These are phyloP conservation scores for Penicillium odoratum DNA, from an alignment of 495 filamentous ascomycete species.

Conservation along the genomic window DNA sequence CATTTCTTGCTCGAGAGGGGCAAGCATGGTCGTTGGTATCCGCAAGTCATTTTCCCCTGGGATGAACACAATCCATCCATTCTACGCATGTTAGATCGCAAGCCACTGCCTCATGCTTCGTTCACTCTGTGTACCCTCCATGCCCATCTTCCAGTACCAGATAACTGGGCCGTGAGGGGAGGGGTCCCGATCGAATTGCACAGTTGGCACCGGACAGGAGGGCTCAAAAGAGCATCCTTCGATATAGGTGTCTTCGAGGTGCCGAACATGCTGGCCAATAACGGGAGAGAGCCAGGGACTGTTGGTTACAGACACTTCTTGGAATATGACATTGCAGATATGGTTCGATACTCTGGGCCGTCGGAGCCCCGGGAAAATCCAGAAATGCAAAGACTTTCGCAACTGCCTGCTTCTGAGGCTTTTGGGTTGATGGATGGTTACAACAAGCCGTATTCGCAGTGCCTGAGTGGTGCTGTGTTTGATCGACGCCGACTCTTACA, in stretches of 20 bases:
- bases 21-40: constrained; percentile 56
- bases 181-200: constrained; percentile 29
- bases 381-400: constrained; percentile 33
- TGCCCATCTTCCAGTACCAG: constrained; percentile 44
- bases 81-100: constrained; percentile 62
- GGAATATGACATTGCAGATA: constrained; percentile 66
- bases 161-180: constrained; percentile 36
- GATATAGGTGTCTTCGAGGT: constrained; percentile 58
- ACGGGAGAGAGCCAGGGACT: constrained; percentile 68
- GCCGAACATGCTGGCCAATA: constrained; percentile 75
- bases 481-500: constrained; percentile 37
- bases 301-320: constrained; percentile 74
- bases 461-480: constrained; percentile 33
- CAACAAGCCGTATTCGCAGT: constrained; percentile 34
- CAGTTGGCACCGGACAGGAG: constrained; percentile 28
- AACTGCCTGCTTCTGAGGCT: constrained; percentile 31
- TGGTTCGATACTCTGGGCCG: constrained; percentile 42
- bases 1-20: constrained; percentile 61
- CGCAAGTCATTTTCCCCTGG: constrained; percentile 69
- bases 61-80: constrained; percentile 60
- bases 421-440: constrained; percentile 43
- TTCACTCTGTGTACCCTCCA: constrained; percentile 50
- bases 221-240: constrained; percentile 51
- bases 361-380: constrained; percentile 28
- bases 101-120: constrained; percentile 44